These are phyloP conservation scores for Prototheca wickerhamii DNA, from an alignment of 163 green algal genomes.

Conservation along the genomic window DNA sequence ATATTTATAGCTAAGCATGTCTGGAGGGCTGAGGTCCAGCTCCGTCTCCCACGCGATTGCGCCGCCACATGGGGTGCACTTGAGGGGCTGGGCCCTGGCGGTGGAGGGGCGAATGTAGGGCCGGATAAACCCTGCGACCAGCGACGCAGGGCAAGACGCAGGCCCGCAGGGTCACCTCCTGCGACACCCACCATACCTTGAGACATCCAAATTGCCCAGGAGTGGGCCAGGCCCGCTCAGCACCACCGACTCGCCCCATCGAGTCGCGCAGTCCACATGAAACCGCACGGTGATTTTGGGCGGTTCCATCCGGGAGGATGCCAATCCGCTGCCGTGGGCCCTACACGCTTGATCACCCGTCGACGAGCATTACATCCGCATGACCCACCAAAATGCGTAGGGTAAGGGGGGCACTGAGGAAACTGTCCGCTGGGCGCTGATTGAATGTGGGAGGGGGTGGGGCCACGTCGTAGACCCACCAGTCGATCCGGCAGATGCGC, in stretches of 20 bases:
- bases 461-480: too few species aligned
- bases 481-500: too few species aligned
- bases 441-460: too few species aligned
- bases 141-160: background rate
- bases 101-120: too few species aligned
- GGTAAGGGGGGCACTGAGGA: too few species aligned
- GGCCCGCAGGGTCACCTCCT: background rate
- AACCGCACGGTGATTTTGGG: background rate
- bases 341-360: too few species aligned
- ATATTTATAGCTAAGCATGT: constrained; percentile 44
- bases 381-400: too few species aligned
- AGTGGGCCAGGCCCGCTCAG: constrained; percentile 13
- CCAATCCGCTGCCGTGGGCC: too few species aligned
- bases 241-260: constrained; percentile 25
- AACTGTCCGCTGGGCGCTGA: too few species aligned
- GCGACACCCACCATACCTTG: constrained; percentile 8
- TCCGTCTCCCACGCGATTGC: constrained; percentile 67
- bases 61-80: constrained; percentile 53
- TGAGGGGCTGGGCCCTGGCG: constrained; percentile 36
- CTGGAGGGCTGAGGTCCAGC: constrained; percentile 25
- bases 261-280: background rate
- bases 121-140: background rate
- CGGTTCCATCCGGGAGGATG: too few species aligned
- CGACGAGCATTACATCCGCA: too few species aligned
- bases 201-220: constrained; percentile 20